Base-by-base conservation (phyloP, 2,329 filamentous ascomycete species). In the Paracoccidioides lutzii region DNA sequence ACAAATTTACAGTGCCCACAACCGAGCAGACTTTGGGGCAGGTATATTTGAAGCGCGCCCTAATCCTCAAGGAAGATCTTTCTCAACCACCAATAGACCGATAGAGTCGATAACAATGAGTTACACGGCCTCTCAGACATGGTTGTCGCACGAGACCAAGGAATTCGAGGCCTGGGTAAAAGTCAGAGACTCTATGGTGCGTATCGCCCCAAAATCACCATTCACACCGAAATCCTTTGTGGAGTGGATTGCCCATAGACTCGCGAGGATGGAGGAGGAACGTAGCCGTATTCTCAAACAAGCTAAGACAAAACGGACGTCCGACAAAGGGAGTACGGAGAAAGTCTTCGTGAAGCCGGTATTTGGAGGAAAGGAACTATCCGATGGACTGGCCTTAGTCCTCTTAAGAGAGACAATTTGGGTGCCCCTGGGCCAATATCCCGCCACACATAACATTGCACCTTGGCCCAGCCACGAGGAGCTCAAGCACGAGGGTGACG, bases 401-500 rank as follows among this genome's bases (percentile, higher is more conserved):
- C 57, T 68, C 8, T 60, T 62, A 10, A 41, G 55, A 30, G 53
- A 61, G 48, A 65, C 66, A 1, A 66, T 69, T 35, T 70, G 67
- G 67, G 61, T 57, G 4, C 58, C 51, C 14, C 54, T 54, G 22
- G 57, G 49, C 9, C 37, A 51, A 33, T 14, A 55, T 40, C 54
- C 50, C 12, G 55, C 53, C 7, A 57, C 53, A 30, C 56, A 61
- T 9, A 57, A 42, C 14, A 52, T 56, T 30, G 65, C 67, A 10
- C 60, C 61, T 3, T 70, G 67, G 67, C 67, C 67, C 6, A 59
- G 59, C 14, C 57, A 55, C 40, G 65, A 65, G 37, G 67, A 70
- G 55, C 62, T 66, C 55, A 65, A 64, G 55, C 63, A 67, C 41
- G 67, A 70, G 55, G 66, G 66, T 7, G 62, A 67, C 22, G 62